A percentile compares a stretch with the other conserved stretches of the same genome.
Conservation (phyloP, 768 basidiomycete species). For the Pulveroboletus sp. region DNA sequence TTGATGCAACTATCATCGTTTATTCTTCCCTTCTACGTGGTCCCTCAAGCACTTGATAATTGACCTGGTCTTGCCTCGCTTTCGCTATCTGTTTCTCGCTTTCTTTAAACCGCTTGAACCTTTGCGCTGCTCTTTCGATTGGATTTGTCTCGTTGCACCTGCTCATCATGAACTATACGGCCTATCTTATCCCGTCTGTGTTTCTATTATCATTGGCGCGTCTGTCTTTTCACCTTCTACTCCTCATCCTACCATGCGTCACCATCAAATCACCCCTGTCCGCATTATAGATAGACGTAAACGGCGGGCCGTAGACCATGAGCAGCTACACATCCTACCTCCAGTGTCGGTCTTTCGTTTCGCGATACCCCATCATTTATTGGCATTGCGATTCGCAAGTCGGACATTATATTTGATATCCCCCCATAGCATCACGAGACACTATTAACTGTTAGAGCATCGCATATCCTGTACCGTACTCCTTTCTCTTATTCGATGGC, state of each 20-base stretch:
- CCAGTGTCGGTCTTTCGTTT: conserved; percentile 45
- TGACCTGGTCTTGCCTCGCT: conserved; percentile 14
- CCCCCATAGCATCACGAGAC: conserved; percentile 50
- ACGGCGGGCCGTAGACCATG: conserved; percentile 41
- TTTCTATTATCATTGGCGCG: conserved; percentile 33
- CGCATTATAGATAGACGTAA: conserved; percentile 40
- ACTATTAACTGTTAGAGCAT: conserved; percentile 61
- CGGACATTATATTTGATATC: conserved; percentile 41
- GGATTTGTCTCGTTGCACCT: conserved; percentile 53
- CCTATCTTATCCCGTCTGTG: conserved; percentile 40
- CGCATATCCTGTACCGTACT: conserved; percentile 49
- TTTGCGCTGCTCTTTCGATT: conserved; percentile 62
- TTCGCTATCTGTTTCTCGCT: conserved; percentile 27
- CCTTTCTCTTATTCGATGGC: conserved; percentile 25
- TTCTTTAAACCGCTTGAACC: conserved; percentile 36
- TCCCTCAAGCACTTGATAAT: conserved; percentile 17
- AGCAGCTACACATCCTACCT: conserved; percentile 39
- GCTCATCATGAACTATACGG: conserved; percentile 43
- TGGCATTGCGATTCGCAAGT: conserved; percentile 44
- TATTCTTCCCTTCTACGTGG: conserved; percentile 3
- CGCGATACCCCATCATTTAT: conserved; percentile 46
- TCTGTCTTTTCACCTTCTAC: conserved; percentile 15
- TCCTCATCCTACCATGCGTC: conserved; percentile 18
- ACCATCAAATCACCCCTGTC: conserved; percentile 26
- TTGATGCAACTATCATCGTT: conserved; percentile 7